phyloP scores from a whole-genome alignment of 495 filamentous ascomycete genomes.

The Entonaema liquescens region DNA sequence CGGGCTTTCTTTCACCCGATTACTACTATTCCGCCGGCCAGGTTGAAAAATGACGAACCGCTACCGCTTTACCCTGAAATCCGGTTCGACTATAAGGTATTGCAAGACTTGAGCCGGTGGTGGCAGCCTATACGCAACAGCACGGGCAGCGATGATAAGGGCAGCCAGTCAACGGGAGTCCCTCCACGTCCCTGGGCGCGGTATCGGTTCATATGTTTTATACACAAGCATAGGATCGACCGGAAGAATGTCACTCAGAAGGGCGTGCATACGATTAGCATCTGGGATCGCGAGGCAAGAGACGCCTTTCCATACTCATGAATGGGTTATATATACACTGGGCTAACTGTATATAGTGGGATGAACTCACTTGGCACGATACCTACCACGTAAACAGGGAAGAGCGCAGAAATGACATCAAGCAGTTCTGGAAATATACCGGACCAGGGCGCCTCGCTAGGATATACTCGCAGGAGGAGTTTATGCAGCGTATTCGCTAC shows the following conservation, averaged over 20 bases:
- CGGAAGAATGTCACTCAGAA: slow-evolving; percentile 18
- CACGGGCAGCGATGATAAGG: too few species aligned
- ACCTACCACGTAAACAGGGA: slow-evolving; percentile 21
- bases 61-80: not conserved
- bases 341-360: slow-evolving; percentile 11
- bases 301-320: not conserved
- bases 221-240: slow-evolving; percentile 35
- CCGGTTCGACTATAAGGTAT: slow-evolving; percentile 1
- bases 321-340: not conserved
- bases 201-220: slow-evolving; percentile 38
- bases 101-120: slow-evolving; percentile 4
- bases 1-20: slow-evolving; percentile 34
- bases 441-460: not conserved
- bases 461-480: not conserved
- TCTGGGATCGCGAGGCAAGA: slow-evolving; percentile 37
- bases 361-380: slow-evolving; percentile 39
- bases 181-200: not conserved
- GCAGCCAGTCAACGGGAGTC: not conserved
- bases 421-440: slow-evolving; percentile 22
- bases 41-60: not conserved
- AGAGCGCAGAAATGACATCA: slow-evolving; percentile 20
- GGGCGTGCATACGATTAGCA: slow-evolving; percentile 34
- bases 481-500: slow-evolving; percentile 30
- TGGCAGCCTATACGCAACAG: slow-evolving; percentile 8
- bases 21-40: slow-evolving; percentile 16